phyloP scores from a whole-genome alignment of 2,329 filamentous ascomycete genomes.

The Leptographium lundbergii region DNA sequence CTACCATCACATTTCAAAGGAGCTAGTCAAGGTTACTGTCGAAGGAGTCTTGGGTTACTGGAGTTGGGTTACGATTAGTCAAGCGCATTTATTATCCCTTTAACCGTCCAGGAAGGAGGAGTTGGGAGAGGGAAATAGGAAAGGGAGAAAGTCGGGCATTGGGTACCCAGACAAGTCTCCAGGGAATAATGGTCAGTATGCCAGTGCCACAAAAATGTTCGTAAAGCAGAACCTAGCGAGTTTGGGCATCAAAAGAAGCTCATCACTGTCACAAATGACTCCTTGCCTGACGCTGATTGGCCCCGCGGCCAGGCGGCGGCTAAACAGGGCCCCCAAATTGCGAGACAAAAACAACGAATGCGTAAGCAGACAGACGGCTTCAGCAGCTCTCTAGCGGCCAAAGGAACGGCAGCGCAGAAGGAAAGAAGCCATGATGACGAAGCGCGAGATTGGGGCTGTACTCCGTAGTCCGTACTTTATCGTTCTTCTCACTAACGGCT shows the following conservation, averaged over 20 bases:
- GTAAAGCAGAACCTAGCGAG: background rate
- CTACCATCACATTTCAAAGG: background rate
- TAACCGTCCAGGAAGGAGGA: background rate
- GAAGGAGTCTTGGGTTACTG: background rate
- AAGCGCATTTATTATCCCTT: background rate
- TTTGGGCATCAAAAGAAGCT: slow-evolving; percentile 1
- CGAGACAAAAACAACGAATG: background rate
- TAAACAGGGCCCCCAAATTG: background rate
- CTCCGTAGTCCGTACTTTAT: background rate
- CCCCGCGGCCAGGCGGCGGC: background rate
- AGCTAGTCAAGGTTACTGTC: background rate
- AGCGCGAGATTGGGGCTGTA: background rate
- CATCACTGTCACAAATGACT: background rate
- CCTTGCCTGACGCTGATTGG: background rate
- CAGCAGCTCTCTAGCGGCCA: background rate
- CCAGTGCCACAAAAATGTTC: background rate
- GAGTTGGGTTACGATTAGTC: background rate
- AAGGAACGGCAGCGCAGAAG: background rate
- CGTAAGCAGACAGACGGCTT: background rate
- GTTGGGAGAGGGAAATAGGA: background rate
- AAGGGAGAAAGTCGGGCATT: background rate
- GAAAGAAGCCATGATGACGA: background rate
- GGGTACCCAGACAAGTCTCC: background rate
- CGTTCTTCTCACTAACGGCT: background rate
- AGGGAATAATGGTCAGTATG: background rate